A percentile compares a stretch with the other conserved stretches of the same genome.
These are phyloP conservation scores for Eudorina sp. DNA, from an alignment of 139 green algal species.

Conservation along the genomic window DNA sequence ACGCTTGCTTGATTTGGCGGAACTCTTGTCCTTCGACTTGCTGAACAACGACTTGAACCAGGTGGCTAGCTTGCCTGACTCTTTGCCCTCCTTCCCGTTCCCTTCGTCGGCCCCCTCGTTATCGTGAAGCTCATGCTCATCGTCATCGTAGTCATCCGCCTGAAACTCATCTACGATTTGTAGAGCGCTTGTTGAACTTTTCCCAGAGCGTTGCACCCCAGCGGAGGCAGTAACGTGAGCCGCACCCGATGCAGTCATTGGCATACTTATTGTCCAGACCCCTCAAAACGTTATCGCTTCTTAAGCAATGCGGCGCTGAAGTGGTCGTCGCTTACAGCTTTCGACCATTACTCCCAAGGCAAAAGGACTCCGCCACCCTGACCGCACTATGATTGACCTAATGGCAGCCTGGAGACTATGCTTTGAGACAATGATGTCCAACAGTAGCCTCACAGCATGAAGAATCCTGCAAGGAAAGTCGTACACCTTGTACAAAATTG, in stretches of 20 bases:
- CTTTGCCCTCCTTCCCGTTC: background rate
- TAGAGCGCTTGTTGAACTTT: constrained; percentile 5
- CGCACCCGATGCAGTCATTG: constrained; percentile 7
- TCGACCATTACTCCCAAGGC: constrained; percentile 5
- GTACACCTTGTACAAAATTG: no score
- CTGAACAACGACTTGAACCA: constrained; percentile 46
- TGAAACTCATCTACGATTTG: constrained; percentile 41
- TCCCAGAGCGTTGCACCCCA: constrained; percentile 17
- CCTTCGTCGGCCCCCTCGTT: background rate
- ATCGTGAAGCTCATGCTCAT: background rate
- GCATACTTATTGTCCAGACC: background rate
- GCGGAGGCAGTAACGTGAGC: constrained; percentile 10
- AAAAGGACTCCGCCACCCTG: no score
- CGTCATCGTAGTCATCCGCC: background rate
- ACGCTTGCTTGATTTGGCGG: constrained; percentile 30
- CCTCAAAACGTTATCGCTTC: background rate
- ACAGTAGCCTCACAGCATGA: no score
- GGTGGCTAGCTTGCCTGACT: constrained; percentile 25
- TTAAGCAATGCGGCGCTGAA: background rate
- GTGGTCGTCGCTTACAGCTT: background rate
- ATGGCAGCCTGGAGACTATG: no score
- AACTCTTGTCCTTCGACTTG: constrained; percentile 27
- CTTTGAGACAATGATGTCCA: no score
- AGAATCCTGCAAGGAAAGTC: no score
- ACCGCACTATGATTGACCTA: no score